These are phyloP conservation scores for Globisporangium parvum DNA, from an alignment of 352 stramenopile species.

Conservation along the genomic window DNA sequence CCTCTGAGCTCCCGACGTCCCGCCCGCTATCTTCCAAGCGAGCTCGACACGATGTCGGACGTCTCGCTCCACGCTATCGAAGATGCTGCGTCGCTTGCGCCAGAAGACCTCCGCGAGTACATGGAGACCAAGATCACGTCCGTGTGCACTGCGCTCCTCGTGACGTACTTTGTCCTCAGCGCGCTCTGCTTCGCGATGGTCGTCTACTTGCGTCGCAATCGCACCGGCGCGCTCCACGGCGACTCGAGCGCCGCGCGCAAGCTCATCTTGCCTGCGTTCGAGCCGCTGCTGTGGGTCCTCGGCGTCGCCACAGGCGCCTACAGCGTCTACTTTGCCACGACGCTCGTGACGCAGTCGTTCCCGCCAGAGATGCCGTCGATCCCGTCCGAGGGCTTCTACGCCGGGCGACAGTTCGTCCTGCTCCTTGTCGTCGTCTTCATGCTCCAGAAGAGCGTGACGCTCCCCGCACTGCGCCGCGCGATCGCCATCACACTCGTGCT, in stretches of 20 bases:
- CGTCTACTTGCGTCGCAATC: constrained; percentile 39
- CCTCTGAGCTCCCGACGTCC: no score
- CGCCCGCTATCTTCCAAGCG: no score
- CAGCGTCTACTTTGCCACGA: constrained; percentile 27
- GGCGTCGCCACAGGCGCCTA: constrained; percentile 19
- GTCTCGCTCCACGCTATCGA: neutral
- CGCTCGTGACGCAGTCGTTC: constrained; percentile 21
- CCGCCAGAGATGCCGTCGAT: constrained; percentile 12
- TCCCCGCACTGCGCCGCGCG: constrained; percentile 32
- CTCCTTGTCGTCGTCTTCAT: constrained; percentile 46
- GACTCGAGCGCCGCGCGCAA: constrained; percentile 34
- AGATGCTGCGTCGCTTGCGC: neutral
- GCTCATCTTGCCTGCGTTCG: constrained; percentile 46
- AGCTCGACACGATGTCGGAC: neutral
- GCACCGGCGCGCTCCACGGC: constrained; percentile 26
- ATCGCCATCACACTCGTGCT: constrained; percentile 24
- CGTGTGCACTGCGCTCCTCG: constrained; percentile 27
- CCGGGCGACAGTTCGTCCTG: constrained; percentile 38
- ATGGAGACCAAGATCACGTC: constrained; percentile 18
- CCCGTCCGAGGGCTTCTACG: constrained; percentile 23
- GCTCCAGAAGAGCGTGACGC: constrained; percentile 7
- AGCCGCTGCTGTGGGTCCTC: constrained; percentile 50
- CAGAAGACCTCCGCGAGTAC: neutral
- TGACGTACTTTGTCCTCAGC: constrained; percentile 34
- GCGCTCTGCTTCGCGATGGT: constrained; percentile 25